These are phyloP conservation scores for Liriodendron chinense DNA, from an alignment of 164 flowering plant species.

Conservation along the genomic window DNA sequence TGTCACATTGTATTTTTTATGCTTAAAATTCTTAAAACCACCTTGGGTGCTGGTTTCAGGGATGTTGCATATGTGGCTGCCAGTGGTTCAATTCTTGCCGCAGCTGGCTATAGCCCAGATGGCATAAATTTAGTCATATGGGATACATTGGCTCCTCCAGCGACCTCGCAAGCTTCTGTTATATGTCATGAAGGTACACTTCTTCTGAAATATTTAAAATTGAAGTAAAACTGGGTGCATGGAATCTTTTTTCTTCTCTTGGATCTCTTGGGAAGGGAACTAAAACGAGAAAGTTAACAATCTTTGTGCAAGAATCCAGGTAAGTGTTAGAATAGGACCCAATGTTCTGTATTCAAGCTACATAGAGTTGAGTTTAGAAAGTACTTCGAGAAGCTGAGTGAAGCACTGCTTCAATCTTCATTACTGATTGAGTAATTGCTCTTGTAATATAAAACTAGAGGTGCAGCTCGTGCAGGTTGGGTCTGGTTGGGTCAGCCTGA, in stretches of 20 bases:
- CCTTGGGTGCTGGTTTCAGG: slow-evolving; percentile 39
- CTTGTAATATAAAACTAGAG: background rate
- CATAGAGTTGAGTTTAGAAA: background rate
- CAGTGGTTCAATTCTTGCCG: slow-evolving; percentile 93
- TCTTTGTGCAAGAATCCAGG: background rate
- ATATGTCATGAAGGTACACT: slow-evolving; percentile 88
- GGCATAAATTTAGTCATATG: slow-evolving; percentile 84
- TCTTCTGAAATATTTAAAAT: background rate
- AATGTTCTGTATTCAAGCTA: background rate
- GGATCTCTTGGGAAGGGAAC: background rate
- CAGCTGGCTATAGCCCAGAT: slow-evolving; percentile 73
- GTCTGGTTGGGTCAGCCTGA: no score
- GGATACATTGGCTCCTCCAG: slow-evolving; percentile 94
- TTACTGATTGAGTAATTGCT: background rate
- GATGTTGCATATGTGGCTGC: slow-evolving; percentile 78
- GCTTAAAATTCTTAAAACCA: background rate
- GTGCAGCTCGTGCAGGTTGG: no score
- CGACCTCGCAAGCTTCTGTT: slow-evolving; percentile 85
- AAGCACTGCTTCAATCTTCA: background rate
- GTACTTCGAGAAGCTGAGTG: background rate
- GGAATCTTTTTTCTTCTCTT: no score
- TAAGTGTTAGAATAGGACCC: background rate
- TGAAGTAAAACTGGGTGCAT: no score
- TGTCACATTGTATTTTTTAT: background rate
- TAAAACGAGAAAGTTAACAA: background rate